Base-by-base conservation (phyloP, 2,329 filamentous ascomycete species). In the Tolypocladium tundrense region DNA sequence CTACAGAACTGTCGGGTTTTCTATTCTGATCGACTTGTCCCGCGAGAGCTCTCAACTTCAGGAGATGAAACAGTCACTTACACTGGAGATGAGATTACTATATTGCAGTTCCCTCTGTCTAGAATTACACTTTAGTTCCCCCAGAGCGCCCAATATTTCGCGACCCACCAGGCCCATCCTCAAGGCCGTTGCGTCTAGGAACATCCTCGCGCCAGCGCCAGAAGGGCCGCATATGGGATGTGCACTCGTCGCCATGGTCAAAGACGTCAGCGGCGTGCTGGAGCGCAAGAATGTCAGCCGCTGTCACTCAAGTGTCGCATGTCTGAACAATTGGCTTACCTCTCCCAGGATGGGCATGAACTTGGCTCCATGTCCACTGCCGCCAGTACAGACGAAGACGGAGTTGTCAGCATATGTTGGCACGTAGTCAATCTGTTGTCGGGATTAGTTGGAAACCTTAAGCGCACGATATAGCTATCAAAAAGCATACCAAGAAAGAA, bases 311-410 rank as follows among this genome's bases (percentile, higher is more conserved):
- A 31, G 27, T 31, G 6, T 31, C 27, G 27, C 27, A 31, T 0
- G 27, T 6, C 27, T 31, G 4, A 31, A 31, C 27, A 31, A 6
- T 1, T 31, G 6, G 27, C 27, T 31, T 31, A 31, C 68, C 59
- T 69, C 55, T 59, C 70, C 70, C 33, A 72, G 64, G 11, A 70
- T 63, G 1, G 70, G 70, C n/a, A 72, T 59, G 35, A 70, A 72
- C 58, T 72, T 72, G 43, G 70, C 70, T 1, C 69, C 70, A 42
- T 72, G 70, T 11, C 70, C 70, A 39, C 70, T 72, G 31, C 70
- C 70, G 1, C 70, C 69, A 0, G 70, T 72, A 54, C 67, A 69
- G 5, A 71, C 67, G 54, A 73, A 71, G 1, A 72, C 63, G 1
- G 68, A 69, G 6, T 65, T 60, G 35, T 67, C 64, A 1, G 65